Percentiles rank a stretch among this genome's conserved stretches.
Conservation (phyloP, 2,329 filamentous ascomycete species). For the Emergomyces pasteurianus region DNA sequence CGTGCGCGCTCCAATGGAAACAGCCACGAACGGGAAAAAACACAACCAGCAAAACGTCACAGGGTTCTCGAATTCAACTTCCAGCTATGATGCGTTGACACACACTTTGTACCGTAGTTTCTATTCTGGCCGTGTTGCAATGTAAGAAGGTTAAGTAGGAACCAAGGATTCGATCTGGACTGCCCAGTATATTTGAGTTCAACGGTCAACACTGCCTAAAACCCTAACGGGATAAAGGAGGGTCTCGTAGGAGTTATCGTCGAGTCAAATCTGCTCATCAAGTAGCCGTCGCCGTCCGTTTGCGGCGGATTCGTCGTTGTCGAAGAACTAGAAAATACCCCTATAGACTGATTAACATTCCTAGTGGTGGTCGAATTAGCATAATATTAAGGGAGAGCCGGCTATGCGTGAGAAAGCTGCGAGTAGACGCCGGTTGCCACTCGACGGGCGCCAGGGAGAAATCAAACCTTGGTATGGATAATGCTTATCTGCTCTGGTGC, state of each 20-base stretch:
- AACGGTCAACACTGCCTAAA: constrained; percentile 7
- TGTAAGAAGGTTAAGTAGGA: constrained; percentile 8
- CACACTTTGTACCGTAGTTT: background rate
- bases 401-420: constrained; percentile 7
- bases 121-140: constrained; percentile 3
- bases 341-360: background rate
- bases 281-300: background rate
- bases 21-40: background rate
- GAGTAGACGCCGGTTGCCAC: constrained; percentile 6
- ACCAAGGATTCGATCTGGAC: constrained; percentile 6
- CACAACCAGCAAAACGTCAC: background rate
- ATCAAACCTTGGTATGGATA: constrained; percentile 7
- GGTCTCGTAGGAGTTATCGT: background rate
- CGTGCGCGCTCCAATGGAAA: background rate
- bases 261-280: constrained; percentile 5
- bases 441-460: constrained; percentile 2
- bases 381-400: background rate
- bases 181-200: constrained; percentile 10
- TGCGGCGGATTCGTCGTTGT: background rate
- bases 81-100: constrained; percentile 3
- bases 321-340: background rate
- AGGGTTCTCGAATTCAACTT: background rate
- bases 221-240: constrained; percentile 6
- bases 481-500: constrained; percentile 2
- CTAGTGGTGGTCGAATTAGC: background rate